Evolutionary conservation across 306 rosid species (phyloP), one percentile per base, ranked within the genome.

Genomic region (Citrullus mucosospermus): DNA sequence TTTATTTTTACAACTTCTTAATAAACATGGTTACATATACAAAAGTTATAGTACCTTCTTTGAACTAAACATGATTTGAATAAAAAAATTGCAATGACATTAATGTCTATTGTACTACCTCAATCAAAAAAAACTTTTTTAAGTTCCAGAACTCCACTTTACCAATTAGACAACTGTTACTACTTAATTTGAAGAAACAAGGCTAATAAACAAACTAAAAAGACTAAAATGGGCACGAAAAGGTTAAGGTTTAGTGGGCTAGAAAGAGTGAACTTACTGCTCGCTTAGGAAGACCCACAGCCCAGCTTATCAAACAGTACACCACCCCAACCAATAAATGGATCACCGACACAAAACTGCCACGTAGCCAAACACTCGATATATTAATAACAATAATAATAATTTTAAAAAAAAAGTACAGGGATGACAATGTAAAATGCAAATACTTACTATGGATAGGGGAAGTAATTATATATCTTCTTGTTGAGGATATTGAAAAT

Each of bases 241-340:
- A 7, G 15, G 54, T 34, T 63, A 9, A 34, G 8, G 9, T 8
- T 16, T 65, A 54, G 0, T 9, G 69, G 67, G 66, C 9, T 50
- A 6, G 76, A 54, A 56, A 15, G 32, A 48, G 43, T 51, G 77
- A 55, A 75, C 91, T 85, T 80, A 88, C 91, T 14, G 91, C 91
- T 48, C 91, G 91, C 82, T 88, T 88, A 20, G 91, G 91, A 67
- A 88, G 87, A 36, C 91, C 91, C 46, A 88, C 91, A 2, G 81
- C 69, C 91, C 91, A 87, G 84, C 88, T 85, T n/a, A 83, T 46
- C 83, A 85, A 68, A 75, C 91, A 85, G 80, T 88, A 88, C 7
- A 88, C 56, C 78, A 81, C 91, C 28, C 91, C 91, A 18, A 88
- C 91, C 0, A 41, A 62, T 71, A 88, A 81, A 81, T 88, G 91